These are phyloP conservation scores for Ceratocystis ficicola DNA, from an alignment of 2,329 filamentous ascomycete genomes.

Conservation along the genomic window DNA sequence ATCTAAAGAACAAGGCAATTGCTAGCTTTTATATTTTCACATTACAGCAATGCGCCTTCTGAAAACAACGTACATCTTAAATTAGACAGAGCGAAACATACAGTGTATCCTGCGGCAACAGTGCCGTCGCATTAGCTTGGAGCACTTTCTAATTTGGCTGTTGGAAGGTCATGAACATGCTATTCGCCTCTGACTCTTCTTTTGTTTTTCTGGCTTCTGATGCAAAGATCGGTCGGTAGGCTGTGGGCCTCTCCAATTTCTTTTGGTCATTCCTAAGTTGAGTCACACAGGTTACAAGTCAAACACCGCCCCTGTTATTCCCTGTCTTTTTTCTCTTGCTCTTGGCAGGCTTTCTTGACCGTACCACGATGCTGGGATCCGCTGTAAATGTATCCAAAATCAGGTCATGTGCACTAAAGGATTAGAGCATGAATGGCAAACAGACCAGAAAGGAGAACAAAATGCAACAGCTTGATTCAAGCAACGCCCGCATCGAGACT, in stretches of 20 bases:
- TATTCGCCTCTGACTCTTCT: not conserved
- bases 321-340: not conserved
- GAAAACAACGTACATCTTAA: not conserved
- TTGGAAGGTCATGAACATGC: too few species aligned
- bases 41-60: not conserved
- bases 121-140: too few species aligned
- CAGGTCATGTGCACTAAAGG: not conserved
- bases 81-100: not conserved
- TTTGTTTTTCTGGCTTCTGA: not conserved
- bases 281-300: not conserved
- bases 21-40: slow-evolving; percentile 4
- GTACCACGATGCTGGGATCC: not conserved
- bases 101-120: too few species aligned
- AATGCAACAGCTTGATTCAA: not conserved
- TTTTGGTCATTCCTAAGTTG: not conserved
- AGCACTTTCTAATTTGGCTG: too few species aligned
- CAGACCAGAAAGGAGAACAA: not conserved
- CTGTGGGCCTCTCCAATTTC: not conserved
- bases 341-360: not conserved
- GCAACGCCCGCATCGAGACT: not conserved
- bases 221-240: not conserved
- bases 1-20: not conserved
- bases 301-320: not conserved
- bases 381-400: slow-evolving; percentile 1
- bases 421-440: not conserved